Evolutionary conservation across 768 basidiomycete genomes (phyloP).

Genomic region (Tylopilus plumbeoviolaceoides): DNA sequence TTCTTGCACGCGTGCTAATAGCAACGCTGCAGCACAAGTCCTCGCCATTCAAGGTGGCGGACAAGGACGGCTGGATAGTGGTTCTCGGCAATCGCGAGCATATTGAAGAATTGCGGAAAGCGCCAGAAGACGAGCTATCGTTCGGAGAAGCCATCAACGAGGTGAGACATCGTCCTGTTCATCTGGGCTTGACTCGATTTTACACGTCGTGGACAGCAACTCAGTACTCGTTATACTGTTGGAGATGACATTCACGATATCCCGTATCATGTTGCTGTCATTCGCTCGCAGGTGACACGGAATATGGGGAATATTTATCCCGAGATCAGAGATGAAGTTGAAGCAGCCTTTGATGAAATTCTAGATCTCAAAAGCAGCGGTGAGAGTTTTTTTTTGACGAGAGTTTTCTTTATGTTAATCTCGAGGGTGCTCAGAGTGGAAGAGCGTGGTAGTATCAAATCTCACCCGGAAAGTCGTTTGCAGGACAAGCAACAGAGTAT

Average conservation of each 20-base stretch:
- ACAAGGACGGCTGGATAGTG: not conserved
- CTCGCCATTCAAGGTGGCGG: not conserved
- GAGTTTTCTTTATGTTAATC: no score
- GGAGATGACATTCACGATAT: not conserved
- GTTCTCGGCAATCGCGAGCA: not conserved
- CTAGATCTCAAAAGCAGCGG: not conserved
- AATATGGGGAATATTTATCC: not conserved
- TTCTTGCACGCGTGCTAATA: no score
- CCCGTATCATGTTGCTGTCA: not conserved
- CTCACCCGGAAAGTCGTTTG: not conserved
- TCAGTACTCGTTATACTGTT: not conserved
- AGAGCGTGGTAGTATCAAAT: not conserved
- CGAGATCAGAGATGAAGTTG: not conserved
- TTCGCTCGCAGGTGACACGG: not conserved
- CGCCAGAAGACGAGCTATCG: not conserved
- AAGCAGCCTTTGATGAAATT: not conserved
- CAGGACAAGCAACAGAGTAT: not conserved
- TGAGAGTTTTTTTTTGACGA: not conserved
- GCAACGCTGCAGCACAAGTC: not conserved
- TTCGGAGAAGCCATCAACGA: not conserved
- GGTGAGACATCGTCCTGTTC: not conserved
- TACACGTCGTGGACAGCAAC: not conserved
- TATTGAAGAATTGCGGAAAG: not conserved
- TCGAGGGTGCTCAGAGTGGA: not conserved
- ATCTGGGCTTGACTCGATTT: no score